Evolutionary conservation across 352 stramenopile genomes (phyloP), one percentile per base, ranked within the genome.

Genomic region (Globisporangium cylindrosporum): DNA sequence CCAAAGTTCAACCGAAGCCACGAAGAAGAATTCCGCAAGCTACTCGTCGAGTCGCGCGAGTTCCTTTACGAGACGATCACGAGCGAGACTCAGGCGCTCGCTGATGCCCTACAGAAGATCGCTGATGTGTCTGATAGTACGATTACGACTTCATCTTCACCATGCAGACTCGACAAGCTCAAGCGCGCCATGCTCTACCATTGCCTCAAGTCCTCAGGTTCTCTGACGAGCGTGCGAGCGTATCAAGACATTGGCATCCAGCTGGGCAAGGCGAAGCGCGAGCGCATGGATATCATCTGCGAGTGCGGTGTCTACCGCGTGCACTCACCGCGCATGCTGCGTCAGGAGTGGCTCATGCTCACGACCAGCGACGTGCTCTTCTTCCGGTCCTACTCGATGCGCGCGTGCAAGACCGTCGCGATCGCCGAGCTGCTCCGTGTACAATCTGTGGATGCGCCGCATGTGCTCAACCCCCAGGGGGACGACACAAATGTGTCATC

Each of bases 341-440:
- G 86, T 2, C 86, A 94, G 55, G 86, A 94, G 64, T 94, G 86
- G 83, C 69, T 90, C 59, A 74, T 87, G 22, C 64, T 94, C 27
- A 83, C 84, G 25, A 80, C 72, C 0, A 75, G 70, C 20, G 64
- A 88, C 20, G 56, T 94, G n/a, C 75, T 80, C 22, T 91, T 89
- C 65, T 92, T 88, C 59, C 73, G 86, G 9, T 93, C 86, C 0
- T 94, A 80, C 64, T 81, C 86, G 1, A 62, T 88, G 12, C 65
- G 71, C 27, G 66, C 86, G 3, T 70, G 67, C 10, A 75, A 87
- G 53, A 77, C 68, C 0, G 43, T 94, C 1, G 64, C 73, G 1
- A 62, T 92, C 15, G 68, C 70, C 1, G 73, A 90, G 20, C 70
- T 94, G 7, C 70, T 92, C 5, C 68, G 76, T 27, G 73, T 92